Percentiles rank a stretch among this genome's conserved stretches.
These are phyloP conservation scores for Coniochaeta sp. DNA, from an alignment of 2,329 filamentous ascomycete genomes.

Conservation along the genomic window DNA sequence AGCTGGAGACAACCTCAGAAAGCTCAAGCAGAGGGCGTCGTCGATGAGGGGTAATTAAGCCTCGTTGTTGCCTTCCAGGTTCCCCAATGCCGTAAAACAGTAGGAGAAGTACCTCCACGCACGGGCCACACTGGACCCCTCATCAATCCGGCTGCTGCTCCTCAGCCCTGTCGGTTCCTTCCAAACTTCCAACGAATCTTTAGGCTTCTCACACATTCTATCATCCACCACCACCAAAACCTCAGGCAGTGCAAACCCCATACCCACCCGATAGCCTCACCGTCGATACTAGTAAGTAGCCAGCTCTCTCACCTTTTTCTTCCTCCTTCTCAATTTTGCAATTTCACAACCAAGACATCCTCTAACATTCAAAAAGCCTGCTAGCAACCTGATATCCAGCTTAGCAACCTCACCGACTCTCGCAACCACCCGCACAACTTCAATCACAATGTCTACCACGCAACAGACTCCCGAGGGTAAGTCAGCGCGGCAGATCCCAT, in stretches of 20 bases:
- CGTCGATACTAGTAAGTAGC: neutral
- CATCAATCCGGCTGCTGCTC: neutral
- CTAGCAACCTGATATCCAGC: neutral
- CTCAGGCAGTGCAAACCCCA: constrained; percentile 8
- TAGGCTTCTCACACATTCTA: constrained; percentile 36
- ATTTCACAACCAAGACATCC: neutral
- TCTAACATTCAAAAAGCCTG: neutral
- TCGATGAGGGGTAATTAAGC: neutral
- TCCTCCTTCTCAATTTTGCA: neutral
- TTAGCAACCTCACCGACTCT: neutral
- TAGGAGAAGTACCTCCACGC: neutral
- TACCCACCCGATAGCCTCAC: neutral
- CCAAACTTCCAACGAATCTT: constrained; percentile 20
- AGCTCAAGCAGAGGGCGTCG: too few relatives aligned
- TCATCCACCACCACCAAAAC: constrained; percentile 16
- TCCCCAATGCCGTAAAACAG: too few relatives aligned
- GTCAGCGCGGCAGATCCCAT: neutral
- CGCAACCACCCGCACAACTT: neutral
- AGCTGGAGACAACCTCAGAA: too few relatives aligned
- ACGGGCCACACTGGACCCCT: neutral
- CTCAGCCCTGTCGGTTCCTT: neutral
- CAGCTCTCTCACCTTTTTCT: neutral
- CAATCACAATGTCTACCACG: constrained; percentile 1
- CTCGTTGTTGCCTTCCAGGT: neutral
- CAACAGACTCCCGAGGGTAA: constrained; percentile 18